Evolutionary conservation across 1,284 basidiomycete genomes (phyloP), one percentile per base, ranked within the genome.

Genomic region (Naganishia sp.): DNA sequence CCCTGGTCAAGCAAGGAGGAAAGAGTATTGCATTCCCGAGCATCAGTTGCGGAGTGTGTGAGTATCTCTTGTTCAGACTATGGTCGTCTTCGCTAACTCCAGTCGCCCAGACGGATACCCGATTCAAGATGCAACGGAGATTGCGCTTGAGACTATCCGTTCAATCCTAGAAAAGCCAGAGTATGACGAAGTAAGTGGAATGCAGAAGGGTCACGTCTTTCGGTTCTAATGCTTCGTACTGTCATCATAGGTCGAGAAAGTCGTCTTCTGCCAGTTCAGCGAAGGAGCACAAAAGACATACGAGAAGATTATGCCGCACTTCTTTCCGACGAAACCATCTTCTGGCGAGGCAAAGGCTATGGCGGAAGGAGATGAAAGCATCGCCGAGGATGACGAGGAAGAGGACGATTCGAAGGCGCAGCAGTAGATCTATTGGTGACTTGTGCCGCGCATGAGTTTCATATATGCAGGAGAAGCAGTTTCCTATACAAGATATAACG

Each of bases 11-110:
- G 2, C 79, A 87, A 57, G 84, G 88, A 66, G 82, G 82, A 21
- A 79, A 88, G 45, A 86, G 84, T 70, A 84, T 93, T 49, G 92
- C 91, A 57, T 77, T 71, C 59, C 73, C 73, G 15, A 71, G 71
- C 69, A 71, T 74, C 54, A 74, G 70, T 68, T 73, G 72, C 43
- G 72, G 71, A n/a, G 71, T 78, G 43, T 80, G 78, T 79, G 68
- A 74, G 79, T 77, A 15, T 42, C 23, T 15, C 21, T 6, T 16
- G 50, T 13, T 50, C 39, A 9, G 52, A n/a, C 2, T 25, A 25
- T 21, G 18, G 44, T 45, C 16, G 9, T 25, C 33, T 50, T 10
- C 36, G 18, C 42, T 43, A 42, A 53, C n/a, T 1, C 9, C 33
- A 16, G 28, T 6, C 21, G 7, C 2, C 1, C 55, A 80, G 79